phyloP scores from a whole-genome alignment of 805 yeast genomes.

The Ogataea glucozyma region DNA sequence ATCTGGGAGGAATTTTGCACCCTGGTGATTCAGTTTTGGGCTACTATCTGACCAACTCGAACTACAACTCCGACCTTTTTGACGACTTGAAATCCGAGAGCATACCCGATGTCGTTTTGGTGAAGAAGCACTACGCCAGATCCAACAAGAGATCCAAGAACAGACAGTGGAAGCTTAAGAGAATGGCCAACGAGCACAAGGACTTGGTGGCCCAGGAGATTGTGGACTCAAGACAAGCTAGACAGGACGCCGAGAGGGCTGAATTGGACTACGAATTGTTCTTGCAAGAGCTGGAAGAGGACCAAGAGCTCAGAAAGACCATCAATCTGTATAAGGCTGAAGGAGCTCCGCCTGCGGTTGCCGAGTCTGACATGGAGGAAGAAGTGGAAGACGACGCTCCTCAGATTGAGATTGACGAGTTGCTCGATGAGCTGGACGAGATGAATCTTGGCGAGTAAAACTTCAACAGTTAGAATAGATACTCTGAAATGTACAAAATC shows the following conservation, averaged over 20 bases:
- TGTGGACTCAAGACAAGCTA: conserved; percentile 63
- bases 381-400: conserved; percentile 74
- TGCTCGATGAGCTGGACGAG: conserved; percentile 91
- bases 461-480: not conserved
- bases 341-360: conserved; percentile 31
- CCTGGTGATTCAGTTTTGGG: conserved; percentile 97
- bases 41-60: conserved; percentile 79
- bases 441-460: conserved; percentile 72
- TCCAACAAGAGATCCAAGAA: conserved; percentile 71
- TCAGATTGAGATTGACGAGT: conserved; percentile 83
- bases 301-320: conserved; percentile 87
- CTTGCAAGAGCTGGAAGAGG: conserved; percentile 97
- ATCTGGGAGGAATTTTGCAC: conserved; percentile 90
- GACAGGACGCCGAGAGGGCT: conserved; percentile 86
- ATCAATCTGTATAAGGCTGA: conserved; percentile 82
- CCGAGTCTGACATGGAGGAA: conserved; percentile 44
- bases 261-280: conserved; percentile 93
- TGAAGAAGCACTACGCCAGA: conserved; percentile 86
- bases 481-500: not conserved
- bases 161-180: conserved; percentile 88
- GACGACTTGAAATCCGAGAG: conserved; percentile 64
- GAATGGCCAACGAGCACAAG: conserved; percentile 95
- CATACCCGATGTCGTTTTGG: conserved; percentile 81
- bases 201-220: conserved; percentile 74
- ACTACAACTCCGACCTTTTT: conserved; percentile 85